Conservation (phyloP, 805 yeast genomes). For the Citeromyces matritensis region DNA sequence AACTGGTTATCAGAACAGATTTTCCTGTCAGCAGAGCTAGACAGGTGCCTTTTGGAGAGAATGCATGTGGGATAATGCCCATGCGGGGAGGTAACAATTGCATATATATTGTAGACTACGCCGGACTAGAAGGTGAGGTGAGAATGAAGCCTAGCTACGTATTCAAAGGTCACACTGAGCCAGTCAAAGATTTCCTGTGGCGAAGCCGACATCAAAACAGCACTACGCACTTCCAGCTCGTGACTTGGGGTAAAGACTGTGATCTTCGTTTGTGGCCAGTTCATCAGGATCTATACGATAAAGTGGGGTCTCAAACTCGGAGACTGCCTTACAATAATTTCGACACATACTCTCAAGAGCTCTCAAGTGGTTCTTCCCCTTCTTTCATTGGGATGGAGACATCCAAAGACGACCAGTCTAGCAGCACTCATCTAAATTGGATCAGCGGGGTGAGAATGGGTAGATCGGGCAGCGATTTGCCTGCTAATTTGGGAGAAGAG, state of each 20-base stretch:
- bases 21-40: slow-evolving; percentile 88
- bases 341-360: slow-evolving; percentile 36
- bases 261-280: slow-evolving; percentile 77
- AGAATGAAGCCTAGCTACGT: slow-evolving; percentile 36
- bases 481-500: slow-evolving; percentile 77
- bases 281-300: slow-evolving; percentile 28
- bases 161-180: slow-evolving; percentile 73
- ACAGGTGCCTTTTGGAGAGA: slow-evolving; percentile 73
- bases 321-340: slow-evolving; percentile 19
- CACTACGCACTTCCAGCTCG: slow-evolving; percentile 50
- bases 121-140: slow-evolving; percentile 9
- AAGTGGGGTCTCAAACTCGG: slow-evolving; percentile 24
- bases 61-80: slow-evolving; percentile 82
- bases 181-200: slow-evolving; percentile 85
- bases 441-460: slow-evolving; percentile 83
- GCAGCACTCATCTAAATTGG: slow-evolving; percentile 69
- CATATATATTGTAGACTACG: slow-evolving; percentile 29
- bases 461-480: slow-evolving; percentile 24
- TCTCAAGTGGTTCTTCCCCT: slow-evolving; percentile 9
- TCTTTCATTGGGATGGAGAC: neutral
- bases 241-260: slow-evolving; percentile 88
- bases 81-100: slow-evolving; percentile 70
- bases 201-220: slow-evolving; percentile 38
- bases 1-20: slow-evolving; percentile 47
- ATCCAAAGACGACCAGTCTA: slow-evolving; percentile 20